phyloP scores from a whole-genome alignment of 805 yeast species.

The Candida sakaeoensis region DNA sequence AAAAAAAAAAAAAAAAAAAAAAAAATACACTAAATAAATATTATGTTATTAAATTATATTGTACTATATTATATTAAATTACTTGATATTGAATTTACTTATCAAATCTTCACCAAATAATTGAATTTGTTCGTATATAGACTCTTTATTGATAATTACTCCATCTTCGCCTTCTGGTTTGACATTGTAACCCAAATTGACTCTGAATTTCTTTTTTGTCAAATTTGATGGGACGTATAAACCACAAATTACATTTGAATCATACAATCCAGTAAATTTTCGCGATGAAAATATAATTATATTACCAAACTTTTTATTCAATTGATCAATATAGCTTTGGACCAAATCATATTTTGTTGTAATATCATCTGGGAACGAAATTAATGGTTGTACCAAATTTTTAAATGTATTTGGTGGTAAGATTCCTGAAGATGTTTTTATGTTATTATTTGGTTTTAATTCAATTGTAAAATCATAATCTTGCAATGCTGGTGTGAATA shows the following conservation, averaged over 20 bases:
- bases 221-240: slow-evolving; percentile 68
- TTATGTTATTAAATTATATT: not conserved
- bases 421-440: slow-evolving; percentile 51
- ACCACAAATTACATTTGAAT: slow-evolving; percentile 71
- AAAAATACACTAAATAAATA: too few relatives aligned
- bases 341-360: slow-evolving; percentile 57
- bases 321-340: slow-evolving; percentile 54
- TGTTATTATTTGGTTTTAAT: slow-evolving; percentile 43
- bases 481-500: slow-evolving; percentile 76
- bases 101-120: slow-evolving; percentile 65
- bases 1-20: not conserved
- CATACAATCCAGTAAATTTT: slow-evolving; percentile 48
- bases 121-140: slow-evolving; percentile 69
- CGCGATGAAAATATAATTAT: slow-evolving; percentile 67
- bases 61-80: not conserved
- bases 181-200: slow-evolving; percentile 70
- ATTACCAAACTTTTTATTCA: slow-evolving; percentile 61
- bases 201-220: slow-evolving; percentile 67
- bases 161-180: slow-evolving; percentile 56
- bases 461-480: slow-evolving; percentile 82
- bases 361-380: slow-evolving; percentile 44
- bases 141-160: slow-evolving; percentile 64
- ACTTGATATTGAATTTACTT: slow-evolving; percentile 30
- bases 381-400: slow-evolving; percentile 48
- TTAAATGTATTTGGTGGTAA: slow-evolving; percentile 53